phyloP scores from a whole-genome alignment of 2,329 filamentous ascomycete species.

The Colletotrichum godetiae region DNA sequence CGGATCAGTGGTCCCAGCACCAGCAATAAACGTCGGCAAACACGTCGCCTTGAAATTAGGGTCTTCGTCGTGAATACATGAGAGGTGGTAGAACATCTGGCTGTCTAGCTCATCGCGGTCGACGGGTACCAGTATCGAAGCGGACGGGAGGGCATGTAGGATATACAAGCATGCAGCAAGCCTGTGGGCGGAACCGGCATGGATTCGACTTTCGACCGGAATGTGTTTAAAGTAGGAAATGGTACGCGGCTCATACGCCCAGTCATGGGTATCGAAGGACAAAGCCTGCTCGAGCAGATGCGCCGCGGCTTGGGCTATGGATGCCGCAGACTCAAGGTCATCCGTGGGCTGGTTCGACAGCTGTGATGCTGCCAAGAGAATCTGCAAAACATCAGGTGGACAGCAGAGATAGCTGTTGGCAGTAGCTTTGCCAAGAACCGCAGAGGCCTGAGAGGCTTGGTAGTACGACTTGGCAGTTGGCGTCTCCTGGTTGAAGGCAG shows the following conservation, averaged over 20 bases:
- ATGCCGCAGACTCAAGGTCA: slow-evolving; percentile 42
- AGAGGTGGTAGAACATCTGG: slow-evolving; percentile 60
- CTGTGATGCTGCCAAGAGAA: slow-evolving; percentile 55
- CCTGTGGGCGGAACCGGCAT: slow-evolving; percentile 56
- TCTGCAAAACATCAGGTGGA: slow-evolving; percentile 55
- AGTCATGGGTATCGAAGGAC: slow-evolving; percentile 52
- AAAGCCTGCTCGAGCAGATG: slow-evolving; percentile 51
- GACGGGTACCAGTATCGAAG: slow-evolving; percentile 43
- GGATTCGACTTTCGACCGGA: slow-evolving; percentile 49
- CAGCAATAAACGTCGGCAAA: slow-evolving; percentile 68
- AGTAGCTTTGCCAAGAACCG: slow-evolving; percentile 52
- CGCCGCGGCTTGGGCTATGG: slow-evolving; percentile 44
- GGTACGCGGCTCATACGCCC: slow-evolving; percentile 51
- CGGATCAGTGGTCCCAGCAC: slow-evolving; percentile 59
- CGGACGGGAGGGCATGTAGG: slow-evolving; percentile 49
- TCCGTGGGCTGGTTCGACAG: slow-evolving; percentile 47
- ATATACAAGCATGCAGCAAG: slow-evolving; percentile 60
- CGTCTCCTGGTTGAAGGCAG: slow-evolving; percentile 52
- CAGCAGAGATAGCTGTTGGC: slow-evolving; percentile 60
- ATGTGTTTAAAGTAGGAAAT: slow-evolving; percentile 48
- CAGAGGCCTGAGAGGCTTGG: slow-evolving; percentile 48
- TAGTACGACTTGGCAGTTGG: slow-evolving; percentile 46
- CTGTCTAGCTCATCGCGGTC: slow-evolving; percentile 50
- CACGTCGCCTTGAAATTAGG: slow-evolving; percentile 66
- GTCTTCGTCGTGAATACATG: slow-evolving; percentile 59